phyloP scores from a whole-genome alignment of 208 protist genomes.

The Leishmania amazonensis region DNA sequence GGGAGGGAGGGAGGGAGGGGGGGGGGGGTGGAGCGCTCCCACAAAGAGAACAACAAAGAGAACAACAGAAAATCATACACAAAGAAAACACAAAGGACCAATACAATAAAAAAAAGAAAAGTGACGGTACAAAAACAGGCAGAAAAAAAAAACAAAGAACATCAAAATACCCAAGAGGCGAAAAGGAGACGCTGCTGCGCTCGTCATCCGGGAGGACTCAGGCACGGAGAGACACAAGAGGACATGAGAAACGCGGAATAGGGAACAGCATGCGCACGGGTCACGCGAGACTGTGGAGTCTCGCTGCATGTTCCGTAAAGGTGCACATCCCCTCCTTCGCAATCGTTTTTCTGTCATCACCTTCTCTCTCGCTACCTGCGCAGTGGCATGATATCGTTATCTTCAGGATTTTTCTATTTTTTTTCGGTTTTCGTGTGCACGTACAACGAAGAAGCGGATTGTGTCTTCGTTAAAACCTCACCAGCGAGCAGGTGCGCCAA shows the following conservation, averaged over 20 bases:
- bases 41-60: not conserved
- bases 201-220: not conserved
- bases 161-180: not conserved
- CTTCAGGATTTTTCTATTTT: not conserved
- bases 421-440: not conserved
- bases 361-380: not conserved
- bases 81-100: not conserved
- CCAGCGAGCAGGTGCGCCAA: not conserved
- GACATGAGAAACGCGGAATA: not conserved
- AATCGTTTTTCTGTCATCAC: not conserved
- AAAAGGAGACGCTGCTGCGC: not conserved
- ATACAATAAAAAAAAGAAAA: not conserved
- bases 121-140: not conserved
- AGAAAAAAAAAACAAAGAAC: not conserved
- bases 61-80: not conserved
- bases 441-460: not conserved
- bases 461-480: not conserved
- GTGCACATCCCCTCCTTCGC: not conserved
- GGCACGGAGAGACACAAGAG: not conserved
- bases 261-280: not conserved
- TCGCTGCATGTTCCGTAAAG: not conserved
- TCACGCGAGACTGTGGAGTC: not conserved
- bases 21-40: not conserved
- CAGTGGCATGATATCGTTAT: not conserved
- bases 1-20: not conserved